phyloP scores from a whole-genome alignment of 257 asterid genomes.

The Fraxinus excelsior region DNA sequence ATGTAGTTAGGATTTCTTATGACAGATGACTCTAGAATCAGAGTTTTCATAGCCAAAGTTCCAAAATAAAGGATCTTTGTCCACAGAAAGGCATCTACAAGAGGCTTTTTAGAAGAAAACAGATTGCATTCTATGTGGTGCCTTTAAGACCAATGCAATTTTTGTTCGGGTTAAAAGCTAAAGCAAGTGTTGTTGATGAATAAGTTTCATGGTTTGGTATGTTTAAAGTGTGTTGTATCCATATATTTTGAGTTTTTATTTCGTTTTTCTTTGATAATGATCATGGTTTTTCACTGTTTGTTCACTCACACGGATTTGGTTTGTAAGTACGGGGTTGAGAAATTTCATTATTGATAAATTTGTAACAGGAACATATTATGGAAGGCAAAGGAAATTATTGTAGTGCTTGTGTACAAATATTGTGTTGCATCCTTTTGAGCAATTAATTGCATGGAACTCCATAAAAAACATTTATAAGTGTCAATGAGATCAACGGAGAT shows the following conservation, averaged over 20 bases:
- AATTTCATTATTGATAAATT: background rate
- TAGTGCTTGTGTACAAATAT: background rate
- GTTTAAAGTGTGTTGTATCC: conserved; percentile 27
- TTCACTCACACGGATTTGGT: conserved; percentile 28
- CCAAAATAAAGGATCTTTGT: conserved; percentile 27
- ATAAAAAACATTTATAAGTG: background rate
- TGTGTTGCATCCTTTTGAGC: background rate
- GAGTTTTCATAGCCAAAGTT: conserved; percentile 15
- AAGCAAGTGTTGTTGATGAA: conserved; percentile 19
- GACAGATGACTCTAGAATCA: conserved; percentile 17
- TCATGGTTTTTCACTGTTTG: background rate
- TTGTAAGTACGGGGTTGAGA: conserved; percentile 17
- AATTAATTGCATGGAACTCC: background rate
- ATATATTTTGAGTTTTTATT: conserved; percentile 15
- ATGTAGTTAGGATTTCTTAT: conserved; percentile 24
- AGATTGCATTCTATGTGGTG: conserved; percentile 11
- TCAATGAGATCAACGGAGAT: too few species aligned
- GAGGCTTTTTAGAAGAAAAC: conserved; percentile 18
- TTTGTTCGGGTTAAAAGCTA: background rate
- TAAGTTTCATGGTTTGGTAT: conserved; percentile 21
- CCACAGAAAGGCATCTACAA: conserved; percentile 16
- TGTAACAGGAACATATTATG: background rate
- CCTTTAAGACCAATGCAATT: background rate
- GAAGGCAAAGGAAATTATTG: background rate
- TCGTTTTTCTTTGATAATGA: conserved; percentile 11